These are phyloP conservation scores for Hyphopichia fennica DNA, from an alignment of 1,139 yeast genomes.

Conservation along the genomic window DNA sequence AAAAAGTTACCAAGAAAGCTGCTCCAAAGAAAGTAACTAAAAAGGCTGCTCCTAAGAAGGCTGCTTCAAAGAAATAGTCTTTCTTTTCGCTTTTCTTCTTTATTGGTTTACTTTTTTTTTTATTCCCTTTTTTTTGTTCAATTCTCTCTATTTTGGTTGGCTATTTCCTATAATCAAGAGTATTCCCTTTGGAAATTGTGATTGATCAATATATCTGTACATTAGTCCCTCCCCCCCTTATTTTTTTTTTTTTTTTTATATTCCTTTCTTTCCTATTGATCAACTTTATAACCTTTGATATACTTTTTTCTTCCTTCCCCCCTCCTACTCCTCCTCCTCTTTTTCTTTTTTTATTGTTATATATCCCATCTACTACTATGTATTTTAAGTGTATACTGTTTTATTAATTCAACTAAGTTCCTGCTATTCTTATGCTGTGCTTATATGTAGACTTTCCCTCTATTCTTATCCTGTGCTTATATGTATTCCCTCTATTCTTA, in stretches of 20 bases:
- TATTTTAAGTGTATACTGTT: slow-evolving; percentile 5
- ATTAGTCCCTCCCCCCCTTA: no score
- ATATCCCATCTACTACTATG: background rate
- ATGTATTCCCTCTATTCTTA: no score
- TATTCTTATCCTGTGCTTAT: no score
- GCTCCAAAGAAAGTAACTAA: slow-evolving; percentile 20
- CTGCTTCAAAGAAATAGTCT: slow-evolving; percentile 13
- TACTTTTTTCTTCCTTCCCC: background rate
- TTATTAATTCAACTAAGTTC: background rate
- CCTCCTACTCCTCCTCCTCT: background rate
- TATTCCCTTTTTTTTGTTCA: background rate
- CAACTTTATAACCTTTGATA: no score
- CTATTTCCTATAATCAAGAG: no score
- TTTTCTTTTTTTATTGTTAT: background rate
- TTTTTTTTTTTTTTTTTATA: no score
- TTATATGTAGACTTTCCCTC: no score
- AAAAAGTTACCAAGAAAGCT: slow-evolving; percentile 15
- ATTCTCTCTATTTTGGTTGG: no score
- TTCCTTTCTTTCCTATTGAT: no score
- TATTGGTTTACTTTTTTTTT: background rate
- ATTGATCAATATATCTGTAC: no score
- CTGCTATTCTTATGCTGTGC: no score
- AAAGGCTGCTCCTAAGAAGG: slow-evolving; percentile 21
- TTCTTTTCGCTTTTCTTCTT: background rate
- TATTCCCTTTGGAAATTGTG: no score